These are phyloP conservation scores for Hyphopichia burtonii DNA, from an alignment of 1,139 yeast species.

Conservation along the genomic window DNA sequence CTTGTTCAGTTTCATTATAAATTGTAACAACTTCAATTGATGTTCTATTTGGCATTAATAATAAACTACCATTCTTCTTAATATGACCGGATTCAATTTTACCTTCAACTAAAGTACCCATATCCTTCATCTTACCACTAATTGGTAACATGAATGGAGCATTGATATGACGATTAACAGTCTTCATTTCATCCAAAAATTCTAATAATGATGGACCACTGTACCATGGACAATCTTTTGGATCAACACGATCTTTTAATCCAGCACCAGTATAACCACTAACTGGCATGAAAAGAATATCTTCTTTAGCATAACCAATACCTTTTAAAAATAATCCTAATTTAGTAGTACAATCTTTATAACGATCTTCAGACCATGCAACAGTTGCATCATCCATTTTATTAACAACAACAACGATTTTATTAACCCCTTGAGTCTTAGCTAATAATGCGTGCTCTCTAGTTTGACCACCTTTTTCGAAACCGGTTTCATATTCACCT, in stretches of 20 bases:
- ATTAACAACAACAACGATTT: conserved; percentile 88
- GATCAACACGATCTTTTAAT: conserved; percentile 76
- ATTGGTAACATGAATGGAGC: conserved; percentile 98
- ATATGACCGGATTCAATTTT: conserved; percentile 95
- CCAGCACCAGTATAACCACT: conserved; percentile 98
- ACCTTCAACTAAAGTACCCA: conserved; percentile 98
- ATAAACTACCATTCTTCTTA: conserved; percentile 70
- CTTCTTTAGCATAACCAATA: conserved; percentile 85
- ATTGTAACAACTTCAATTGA: conserved; percentile 82
- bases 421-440: conserved; percentile 96
- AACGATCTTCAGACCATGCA: conserved; percentile 92
- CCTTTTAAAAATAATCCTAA: conserved; percentile 77
- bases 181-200: conserved; percentile 78
- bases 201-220: conserved; percentile 88
- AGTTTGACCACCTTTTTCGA: conserved; percentile 98
- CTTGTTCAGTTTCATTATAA: conserved; percentile 93
- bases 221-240: conserved; percentile 87
- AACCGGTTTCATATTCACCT: conserved; percentile 99
- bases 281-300: conserved; percentile 91
- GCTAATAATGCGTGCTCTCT: conserved; percentile 98
- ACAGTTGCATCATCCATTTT: conserved; percentile 99
- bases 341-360: conserved; percentile 90
- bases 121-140: conserved; percentile 90
- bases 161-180: conserved; percentile 80
- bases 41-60: conserved; percentile 90